Evolutionary conservation across 73 alveolate genomes (phyloP), one percentile per base, ranked within the genome.

Genomic region (Tetrahymena elliotti): DNA sequence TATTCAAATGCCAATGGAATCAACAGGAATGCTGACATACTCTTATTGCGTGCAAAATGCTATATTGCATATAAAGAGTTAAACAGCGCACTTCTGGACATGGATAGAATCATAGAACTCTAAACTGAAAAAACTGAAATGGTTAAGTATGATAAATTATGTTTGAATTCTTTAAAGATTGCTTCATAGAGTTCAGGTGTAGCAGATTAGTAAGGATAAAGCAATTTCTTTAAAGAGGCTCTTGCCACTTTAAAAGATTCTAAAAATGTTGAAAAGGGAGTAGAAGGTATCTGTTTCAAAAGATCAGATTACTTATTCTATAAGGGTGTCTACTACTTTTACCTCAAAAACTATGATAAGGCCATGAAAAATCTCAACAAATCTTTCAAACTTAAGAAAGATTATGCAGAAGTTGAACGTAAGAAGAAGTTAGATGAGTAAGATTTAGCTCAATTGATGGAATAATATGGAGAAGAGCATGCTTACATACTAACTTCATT

Each of bases 1-100:
- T 94, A 94, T 84, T 94, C 96, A 24, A 94, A 94, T 92, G 93
- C 96, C 18, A 93, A 93, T 27, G 96, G 93, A 6, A 94, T 94
- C 1, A 37, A 94, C 37, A 94, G 52, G 18, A 94, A 94, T 88
- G 95, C 93, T 0, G 83, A 94, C 39, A 84, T 94, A 41, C 93
- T 94, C 33, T 84, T 38, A 92, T 84, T 84, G 18, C 93, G 96
- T 84, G 95, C 96, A 18, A 52, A 68, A 88, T 94, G 96, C 93
- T 94, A 40, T 18, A 94, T 94, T 6, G 93, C 93, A 33, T 34
- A 47, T 27, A 94, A 94, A 52, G 96, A 94, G 92, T 33, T 94
- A 34, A 94, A 94, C 38, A 34, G 68, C 8, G 96, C 96, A 7
- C 93, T 94, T 94, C 27, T 34, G 11, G 96, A 94, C 47, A 84